phyloP scores from a whole-genome alignment of 2,329 filamentous ascomycete genomes.

The Cryphonectria carpinicola region DNA sequence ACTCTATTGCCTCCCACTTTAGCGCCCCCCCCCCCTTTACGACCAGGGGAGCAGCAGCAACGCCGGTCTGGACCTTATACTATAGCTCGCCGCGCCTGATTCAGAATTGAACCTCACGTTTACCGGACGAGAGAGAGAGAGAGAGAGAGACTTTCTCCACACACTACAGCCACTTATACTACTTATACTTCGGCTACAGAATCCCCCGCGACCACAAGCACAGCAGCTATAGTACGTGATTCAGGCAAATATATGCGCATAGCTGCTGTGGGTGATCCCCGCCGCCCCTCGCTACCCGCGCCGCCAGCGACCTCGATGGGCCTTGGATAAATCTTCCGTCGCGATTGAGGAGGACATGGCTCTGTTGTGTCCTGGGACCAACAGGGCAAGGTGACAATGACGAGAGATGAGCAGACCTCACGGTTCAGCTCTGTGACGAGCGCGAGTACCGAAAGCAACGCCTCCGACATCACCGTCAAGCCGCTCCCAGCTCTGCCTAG shows the following conservation, averaged over 20 bases:
- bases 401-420: constrained; percentile 65
- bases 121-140: neutral
- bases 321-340: constrained; percentile 19
- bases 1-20: neutral
- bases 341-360: constrained; percentile 27
- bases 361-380: constrained; percentile 26
- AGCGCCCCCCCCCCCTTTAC: neutral
- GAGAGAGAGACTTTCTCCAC: neutral
- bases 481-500: constrained; percentile 41
- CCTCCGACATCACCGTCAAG: constrained; percentile 68
- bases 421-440: constrained; percentile 70
- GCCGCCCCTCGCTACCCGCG: constrained; percentile 6
- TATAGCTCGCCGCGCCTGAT: constrained; percentile 9
- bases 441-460: constrained; percentile 68
- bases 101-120: neutral
- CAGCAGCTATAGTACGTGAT: neutral
- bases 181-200: neutral
- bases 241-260: neutral
- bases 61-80: constrained; percentile 10
- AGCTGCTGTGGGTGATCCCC: neutral
- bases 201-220: neutral
- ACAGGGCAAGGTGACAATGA: constrained; percentile 56
- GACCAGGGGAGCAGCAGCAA: neutral
- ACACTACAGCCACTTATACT: neutral
- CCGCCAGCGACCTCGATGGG: constrained; percentile 23